Conservation (phyloP, 1,284 basidiomycete species). For the Ceratobasidium sp. region DNA sequence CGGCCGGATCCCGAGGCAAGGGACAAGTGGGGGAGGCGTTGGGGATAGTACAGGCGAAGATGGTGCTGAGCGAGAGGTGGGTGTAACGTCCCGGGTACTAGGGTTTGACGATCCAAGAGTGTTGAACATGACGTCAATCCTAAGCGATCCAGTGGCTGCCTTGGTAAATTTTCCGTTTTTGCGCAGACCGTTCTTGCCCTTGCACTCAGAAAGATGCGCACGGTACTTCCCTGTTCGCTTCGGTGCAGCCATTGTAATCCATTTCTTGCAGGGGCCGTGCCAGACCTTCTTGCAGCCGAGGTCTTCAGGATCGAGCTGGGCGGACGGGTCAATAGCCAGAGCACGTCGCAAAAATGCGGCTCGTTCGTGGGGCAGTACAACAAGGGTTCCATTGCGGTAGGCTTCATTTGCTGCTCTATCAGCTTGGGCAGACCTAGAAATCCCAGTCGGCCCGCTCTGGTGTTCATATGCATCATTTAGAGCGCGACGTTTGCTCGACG, state of each 20-base stretch:
- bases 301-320: slow-evolving; percentile 2
- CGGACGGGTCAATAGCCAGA: neutral
- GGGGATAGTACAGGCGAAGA: neutral
- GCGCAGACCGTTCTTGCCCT: neutral
- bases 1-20: slow-evolving; percentile 11
- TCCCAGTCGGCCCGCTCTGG: slow-evolving; percentile 3
- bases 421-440: neutral
- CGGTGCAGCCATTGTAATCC: neutral
- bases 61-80: neutral
- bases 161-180: slow-evolving; percentile 23
- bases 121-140: neutral
- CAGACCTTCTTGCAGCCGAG: neutral
- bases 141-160: neutral
- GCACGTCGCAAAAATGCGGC: neutral
- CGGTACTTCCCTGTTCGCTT: neutral
- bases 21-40: neutral
- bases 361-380: neutral
- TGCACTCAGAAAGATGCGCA: neutral
- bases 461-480: neutral
- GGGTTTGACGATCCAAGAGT: neutral
- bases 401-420: neutral
- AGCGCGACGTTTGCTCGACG: neutral
- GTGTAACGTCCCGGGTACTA: neutral
- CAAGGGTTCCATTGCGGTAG: neutral
- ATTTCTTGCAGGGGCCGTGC: neutral